Conservation (phyloP, 2,329 filamentous ascomycete genomes). For the Colletotrichum shisoi region DNA sequence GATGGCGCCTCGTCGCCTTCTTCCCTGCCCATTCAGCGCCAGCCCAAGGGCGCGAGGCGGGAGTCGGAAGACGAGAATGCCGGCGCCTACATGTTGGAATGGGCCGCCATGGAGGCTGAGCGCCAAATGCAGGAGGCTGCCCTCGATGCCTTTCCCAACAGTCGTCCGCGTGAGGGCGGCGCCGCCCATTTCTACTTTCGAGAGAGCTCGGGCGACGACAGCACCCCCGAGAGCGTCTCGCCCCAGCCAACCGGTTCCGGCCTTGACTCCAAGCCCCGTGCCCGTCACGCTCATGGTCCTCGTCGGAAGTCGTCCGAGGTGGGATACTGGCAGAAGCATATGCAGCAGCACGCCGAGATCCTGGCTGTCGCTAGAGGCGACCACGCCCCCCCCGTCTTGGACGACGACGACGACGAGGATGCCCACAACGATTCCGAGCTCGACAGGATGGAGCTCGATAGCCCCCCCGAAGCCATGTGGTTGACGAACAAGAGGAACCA, state of each 20-base stretch:
- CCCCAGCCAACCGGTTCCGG: conserved; percentile 43
- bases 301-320: conserved; percentile 70
- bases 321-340: conserved; percentile 79
- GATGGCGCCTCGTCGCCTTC: conserved; percentile 39
- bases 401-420: conserved; percentile 42
- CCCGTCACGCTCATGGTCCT: conserved; percentile 43
- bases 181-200: conserved; percentile 76
- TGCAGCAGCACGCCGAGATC: conserved; percentile 79
- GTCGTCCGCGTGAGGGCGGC: conserved; percentile 71
- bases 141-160: conserved; percentile 78
- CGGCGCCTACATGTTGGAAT: conserved; percentile 77
- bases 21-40: conserved; percentile 45
- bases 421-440: conserved; percentile 51
- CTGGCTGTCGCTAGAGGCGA: conserved; percentile 58
- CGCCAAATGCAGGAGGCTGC: conserved; percentile 80
- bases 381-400: conserved; percentile 33
- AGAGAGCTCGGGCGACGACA: conserved; percentile 68
- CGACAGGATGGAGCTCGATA: conserved; percentile 53
- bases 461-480: conserved; percentile 54
- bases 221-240: conserved; percentile 52
- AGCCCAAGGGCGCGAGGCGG: conserved; percentile 60
- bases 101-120: conserved; percentile 82
- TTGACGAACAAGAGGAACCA: conserved; percentile 48
- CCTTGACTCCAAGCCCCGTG: conserved; percentile 40
- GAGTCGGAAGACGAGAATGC: conserved; percentile 79